phyloP scores from a whole-genome alignment of 208 protist species.

The Crithidia acanthocephali region DNA sequence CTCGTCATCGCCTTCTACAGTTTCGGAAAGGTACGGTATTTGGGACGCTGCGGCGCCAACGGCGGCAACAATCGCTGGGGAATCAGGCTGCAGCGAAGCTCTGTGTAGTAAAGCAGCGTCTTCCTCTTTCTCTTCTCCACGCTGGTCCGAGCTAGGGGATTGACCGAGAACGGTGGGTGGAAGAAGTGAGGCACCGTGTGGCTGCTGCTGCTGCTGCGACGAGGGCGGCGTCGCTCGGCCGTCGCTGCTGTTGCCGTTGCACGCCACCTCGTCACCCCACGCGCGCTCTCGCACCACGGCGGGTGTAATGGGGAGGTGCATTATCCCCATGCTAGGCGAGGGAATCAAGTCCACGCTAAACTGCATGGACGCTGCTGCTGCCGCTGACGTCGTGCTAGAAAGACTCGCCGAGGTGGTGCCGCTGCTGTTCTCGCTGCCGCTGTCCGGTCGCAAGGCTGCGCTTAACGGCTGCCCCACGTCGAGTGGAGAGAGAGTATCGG shows the following conservation, averaged over 20 bases:
- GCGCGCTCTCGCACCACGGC: neutral
- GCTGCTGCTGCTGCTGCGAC: neutral
- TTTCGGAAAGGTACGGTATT: conserved; percentile 9
- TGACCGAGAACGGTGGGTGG: neutral
- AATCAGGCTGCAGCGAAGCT: neutral
- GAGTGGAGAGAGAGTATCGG: neutral
- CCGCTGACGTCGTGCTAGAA: neutral
- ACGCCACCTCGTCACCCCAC: neutral
- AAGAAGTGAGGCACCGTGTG: neutral
- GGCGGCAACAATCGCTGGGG: no score
- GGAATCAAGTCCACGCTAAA: conserved; percentile 32
- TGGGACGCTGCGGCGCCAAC: conserved; percentile 2
- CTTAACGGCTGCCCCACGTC: neutral
- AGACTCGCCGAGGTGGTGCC: neutral
- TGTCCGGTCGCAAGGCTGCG: neutral
- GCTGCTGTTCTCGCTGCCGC: conserved; percentile 1
- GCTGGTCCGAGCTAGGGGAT: neutral
- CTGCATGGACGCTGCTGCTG: no score
- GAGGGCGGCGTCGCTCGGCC: neutral
- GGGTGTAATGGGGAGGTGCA: neutral
- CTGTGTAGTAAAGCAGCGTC: neutral
- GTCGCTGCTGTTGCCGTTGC: neutral
- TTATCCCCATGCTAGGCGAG: neutral
- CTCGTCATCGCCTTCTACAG: neutral
- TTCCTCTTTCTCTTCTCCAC: neutral